phyloP scores from a whole-genome alignment of 2,329 filamentous ascomycete genomes.

The Ascochyta clinopodiicola region DNA sequence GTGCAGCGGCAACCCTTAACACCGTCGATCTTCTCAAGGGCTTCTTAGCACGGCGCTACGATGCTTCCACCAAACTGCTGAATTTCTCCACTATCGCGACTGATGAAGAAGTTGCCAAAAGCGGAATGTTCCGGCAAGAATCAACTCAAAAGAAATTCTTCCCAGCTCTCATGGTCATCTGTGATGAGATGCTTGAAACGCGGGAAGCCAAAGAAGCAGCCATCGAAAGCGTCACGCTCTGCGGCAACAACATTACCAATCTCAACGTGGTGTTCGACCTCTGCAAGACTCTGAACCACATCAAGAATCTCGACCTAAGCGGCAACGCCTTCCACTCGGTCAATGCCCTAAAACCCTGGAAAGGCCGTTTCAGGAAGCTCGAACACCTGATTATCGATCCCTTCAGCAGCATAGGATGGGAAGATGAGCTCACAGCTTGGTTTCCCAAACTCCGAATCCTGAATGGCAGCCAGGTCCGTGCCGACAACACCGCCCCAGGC shows the following conservation, averaged over 20 bases:
- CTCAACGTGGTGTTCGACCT: constrained; percentile 76
- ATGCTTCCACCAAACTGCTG: constrained; percentile 73
- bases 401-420: constrained; percentile 59
- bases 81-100: constrained; percentile 79
- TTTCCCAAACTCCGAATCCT: constrained; percentile 81
- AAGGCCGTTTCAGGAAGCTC: constrained; percentile 76
- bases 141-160: constrained; percentile 86
- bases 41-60: constrained; percentile 78
- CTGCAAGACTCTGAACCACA: constrained; percentile 78
- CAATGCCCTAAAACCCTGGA: constrained; percentile 75
- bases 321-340: constrained; percentile 77
- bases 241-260: constrained; percentile 78
- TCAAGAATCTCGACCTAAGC: constrained; percentile 88
- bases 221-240: constrained; percentile 81
- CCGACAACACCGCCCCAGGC: constrained; percentile 59
- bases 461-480: constrained; percentile 76
- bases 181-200: constrained; percentile 77
- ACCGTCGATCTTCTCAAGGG: constrained; percentile 70
- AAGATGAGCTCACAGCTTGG: constrained; percentile 75
- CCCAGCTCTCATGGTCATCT: constrained; percentile 86
- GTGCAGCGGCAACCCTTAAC: constrained; percentile 19
- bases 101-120: constrained; percentile 73
- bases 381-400: constrained; percentile 76
- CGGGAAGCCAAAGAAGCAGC: constrained; percentile 75
- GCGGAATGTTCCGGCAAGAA: constrained; percentile 76